Evolutionary conservation across 2,329 filamentous ascomycete species (phyloP), one percentile per base, ranked within the genome.

Genomic region (Paecilomyces sp.): DNA sequence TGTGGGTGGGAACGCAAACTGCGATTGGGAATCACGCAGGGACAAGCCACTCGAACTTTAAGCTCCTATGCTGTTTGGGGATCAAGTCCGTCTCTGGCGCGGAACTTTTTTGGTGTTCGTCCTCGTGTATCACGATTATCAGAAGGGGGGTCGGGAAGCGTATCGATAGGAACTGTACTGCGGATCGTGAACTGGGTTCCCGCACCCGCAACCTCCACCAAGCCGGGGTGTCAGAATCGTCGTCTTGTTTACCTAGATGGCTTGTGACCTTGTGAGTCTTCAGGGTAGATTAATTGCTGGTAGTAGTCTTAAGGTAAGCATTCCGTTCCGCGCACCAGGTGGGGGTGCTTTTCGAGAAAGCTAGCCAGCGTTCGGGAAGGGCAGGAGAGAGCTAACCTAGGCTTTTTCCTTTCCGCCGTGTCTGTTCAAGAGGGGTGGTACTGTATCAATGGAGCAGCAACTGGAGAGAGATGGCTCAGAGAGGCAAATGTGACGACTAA

Each of bases 11-110:
- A 50, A 6, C 56, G 56, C 59, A 56, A 58, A 58, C 41, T 60
- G 51, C 50, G 59, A 58, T 60, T 54, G 41, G 54, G 57, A 63
- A 64, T 66, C 66, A 69, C 68, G 67, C 68, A 69, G 68, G 68
- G 63, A 68, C 67, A 66, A 61, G 64, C 65, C 64, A 67, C 62
- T 68, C 61, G 65, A 58, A 62, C 28, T 33, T 41, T 13, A 18
- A 47, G n/a, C 41, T 47, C n/a, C 15, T 47, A 9, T 47, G 41
- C 6, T 47, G 41, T 47, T 47, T 47, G 41, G 41, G 15, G 18
- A 47, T 18, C 41, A 47, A 15, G 41, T 22, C 41, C 41, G 51
- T 53, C 22, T 25, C 28, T 53, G 51, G 22, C 50, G 51, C 51
- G 51, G 22, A 53, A 30, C 12, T 53, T 53, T 51, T 30, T 24